These are phyloP conservation scores for Hericium alpestre DNA, from an alignment of 768 basidiomycete genomes.

Conservation along the genomic window DNA sequence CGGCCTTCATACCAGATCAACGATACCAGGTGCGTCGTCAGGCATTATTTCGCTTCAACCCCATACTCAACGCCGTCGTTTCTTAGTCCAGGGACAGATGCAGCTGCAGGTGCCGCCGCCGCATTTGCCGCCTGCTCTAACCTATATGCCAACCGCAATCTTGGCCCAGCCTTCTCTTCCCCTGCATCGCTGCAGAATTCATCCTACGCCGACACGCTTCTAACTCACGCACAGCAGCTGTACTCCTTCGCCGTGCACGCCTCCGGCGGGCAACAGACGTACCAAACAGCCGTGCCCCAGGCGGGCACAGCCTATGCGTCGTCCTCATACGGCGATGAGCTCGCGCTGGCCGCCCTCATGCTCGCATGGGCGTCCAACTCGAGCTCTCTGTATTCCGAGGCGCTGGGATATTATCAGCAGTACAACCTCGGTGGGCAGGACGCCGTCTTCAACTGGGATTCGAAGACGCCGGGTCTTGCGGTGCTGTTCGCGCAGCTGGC, in stretches of 20 bases:
- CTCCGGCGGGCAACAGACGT: conserved; percentile 45
- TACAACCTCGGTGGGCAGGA: conserved; percentile 44
- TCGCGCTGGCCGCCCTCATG: conserved; percentile 66
- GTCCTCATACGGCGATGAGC: conserved; percentile 61
- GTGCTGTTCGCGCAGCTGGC: conserved; percentile 71
- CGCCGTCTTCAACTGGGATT: conserved; percentile 82
- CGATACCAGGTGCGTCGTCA: conserved; percentile 32
- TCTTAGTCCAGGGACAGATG: conserved; percentile 75
- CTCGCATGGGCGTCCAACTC: conserved; percentile 64
- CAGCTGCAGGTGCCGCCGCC: conserved; percentile 71
- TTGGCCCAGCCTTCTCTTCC: conserved; percentile 42
- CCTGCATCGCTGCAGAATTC: conserved; percentile 63
- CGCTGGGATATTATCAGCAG: conserved; percentile 47
- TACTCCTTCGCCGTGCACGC: conserved; percentile 70
- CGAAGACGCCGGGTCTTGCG: conserved; percentile 63
- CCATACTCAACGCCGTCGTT: not conserved
- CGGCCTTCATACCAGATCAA: conserved; percentile 77
- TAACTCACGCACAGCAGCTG: conserved; percentile 64
- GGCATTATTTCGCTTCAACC: not conserved
- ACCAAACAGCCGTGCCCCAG: conserved; percentile 61
- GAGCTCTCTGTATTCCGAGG: conserved; percentile 48
- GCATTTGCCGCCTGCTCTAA: conserved; percentile 83
- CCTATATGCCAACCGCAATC: conserved; percentile 56
- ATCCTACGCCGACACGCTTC: conserved; percentile 58
- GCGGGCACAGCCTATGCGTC: conserved; percentile 60